Evolutionary conservation across 2,329 filamentous ascomycete species (phyloP), one percentile per base, ranked within the genome.

Genomic region (Aspergillus transmontanensis): DNA sequence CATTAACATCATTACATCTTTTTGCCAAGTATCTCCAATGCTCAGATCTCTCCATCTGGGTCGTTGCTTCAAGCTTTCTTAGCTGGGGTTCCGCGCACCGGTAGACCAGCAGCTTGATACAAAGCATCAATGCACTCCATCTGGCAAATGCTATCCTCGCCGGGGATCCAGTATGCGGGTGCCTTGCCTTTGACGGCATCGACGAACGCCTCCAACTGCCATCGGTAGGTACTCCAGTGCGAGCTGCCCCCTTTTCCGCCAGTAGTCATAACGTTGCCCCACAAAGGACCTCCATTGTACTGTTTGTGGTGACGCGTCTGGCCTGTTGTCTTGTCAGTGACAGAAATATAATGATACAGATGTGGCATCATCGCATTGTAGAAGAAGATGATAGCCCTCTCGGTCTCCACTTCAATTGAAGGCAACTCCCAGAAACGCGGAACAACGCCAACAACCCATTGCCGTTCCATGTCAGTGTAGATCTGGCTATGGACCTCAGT

Each of bases 341-440:
- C 16, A n/a, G 46, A 19, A 57, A 78, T 76, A 39, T 72, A 74
- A 48, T 76, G 73, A 59, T 75, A 75, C 30, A 78, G 41, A 63
- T 77, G 74, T 53, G 75, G 73, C 72, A 75, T 75, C 69, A 75
- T 72, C 11, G 69, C 71, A 50, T 74, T 76, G 64, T 74, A 76
- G 59, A 73, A 76, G 61, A 67, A 71, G 34, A 75, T 68, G 19
- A 71, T 69, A 3, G 75, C 73, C 39, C 16, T 34, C 11, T 51
- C 48, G 5, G 48, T 51, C 68, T 69, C 48, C 72, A 77, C 69
- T 63, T 75, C 70, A 41, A 76, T 76, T 6, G 71, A 69, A 4
- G 75, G 75, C 4, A 74, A 56, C 57, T 76, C 75, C 74, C 74
- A 76, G 41, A 76, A 21, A 11, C 72, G 71, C 16, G 75, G 73